Evolutionary conservation across 2,329 filamentous ascomycete species (phyloP).

Genomic region (Curvularia verruculosa): DNA sequence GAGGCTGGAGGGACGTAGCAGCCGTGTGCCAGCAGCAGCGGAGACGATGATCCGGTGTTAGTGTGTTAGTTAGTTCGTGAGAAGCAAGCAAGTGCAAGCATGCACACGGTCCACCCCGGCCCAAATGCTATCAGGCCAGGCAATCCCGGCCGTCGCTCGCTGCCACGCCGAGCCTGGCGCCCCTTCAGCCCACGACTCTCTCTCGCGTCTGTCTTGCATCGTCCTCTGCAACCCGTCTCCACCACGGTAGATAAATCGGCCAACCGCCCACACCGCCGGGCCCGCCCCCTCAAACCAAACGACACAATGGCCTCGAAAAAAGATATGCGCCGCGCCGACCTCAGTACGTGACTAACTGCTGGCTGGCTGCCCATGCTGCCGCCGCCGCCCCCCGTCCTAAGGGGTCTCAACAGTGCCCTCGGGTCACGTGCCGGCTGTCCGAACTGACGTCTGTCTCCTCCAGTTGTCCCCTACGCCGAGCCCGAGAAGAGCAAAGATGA

Average conservation of each 20-base stretch:
- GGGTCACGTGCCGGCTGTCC: conserved; percentile 47
- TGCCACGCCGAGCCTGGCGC: neutral
- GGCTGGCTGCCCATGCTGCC: neutral
- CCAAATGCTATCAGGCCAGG: conserved; percentile 6
- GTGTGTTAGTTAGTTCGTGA: too few species aligned
- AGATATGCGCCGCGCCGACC: conserved; percentile 76
- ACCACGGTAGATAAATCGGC: conserved; percentile 13
- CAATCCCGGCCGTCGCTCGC: neutral
- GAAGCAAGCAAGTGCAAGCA: conserved; percentile 13
- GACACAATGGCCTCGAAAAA: conserved; percentile 69
- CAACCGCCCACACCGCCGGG: conserved; percentile 21
- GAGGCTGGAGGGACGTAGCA: conserved; percentile 16
- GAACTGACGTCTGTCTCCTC: conserved; percentile 21
- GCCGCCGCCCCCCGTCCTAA: conserved; percentile 6
- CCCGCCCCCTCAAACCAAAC: neutral
- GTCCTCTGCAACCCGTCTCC: conserved; percentile 15
- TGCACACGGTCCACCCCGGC: conserved; percentile 7
- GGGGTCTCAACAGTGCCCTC: conserved; percentile 4
- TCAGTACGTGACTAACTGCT: conserved; percentile 61
- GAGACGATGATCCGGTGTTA: conserved; percentile 19
- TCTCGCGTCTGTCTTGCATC: conserved; percentile 10
- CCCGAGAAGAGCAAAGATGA: conserved; percentile 69
- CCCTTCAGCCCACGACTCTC: conserved; percentile 8
- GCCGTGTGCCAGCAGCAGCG: conserved; percentile 18
- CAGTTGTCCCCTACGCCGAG: conserved; percentile 88